Base-by-base conservation (phyloP, 1,284 basidiomycete species). In the Heterobasidion irregulare region DNA sequence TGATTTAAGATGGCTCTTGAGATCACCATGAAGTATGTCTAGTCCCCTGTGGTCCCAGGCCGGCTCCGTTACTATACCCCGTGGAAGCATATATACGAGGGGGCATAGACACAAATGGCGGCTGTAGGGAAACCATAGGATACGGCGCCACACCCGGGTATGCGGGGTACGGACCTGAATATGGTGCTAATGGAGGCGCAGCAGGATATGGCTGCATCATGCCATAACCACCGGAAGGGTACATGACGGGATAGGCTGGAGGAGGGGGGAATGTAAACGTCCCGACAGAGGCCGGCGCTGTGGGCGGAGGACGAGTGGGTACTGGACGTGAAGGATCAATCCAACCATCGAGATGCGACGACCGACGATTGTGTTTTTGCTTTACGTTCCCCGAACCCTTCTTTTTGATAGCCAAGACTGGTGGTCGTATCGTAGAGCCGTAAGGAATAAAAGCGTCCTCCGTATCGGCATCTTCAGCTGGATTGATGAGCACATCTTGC, bases 391-490 rank as follows among this genome's bases (percentile, higher is more conserved):
- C 46, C 3, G 16, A 16, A 32, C 12, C 46, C 18, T 47, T 47
- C 46, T 47, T 47, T 9, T 12, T 47, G n/a, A 16, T 3, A 32
- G 13, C 4, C 12, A 18, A 16, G 8, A 9, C 46, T 9, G 13
- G 16, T 16, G 43, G 43, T 16, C n/a, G 46, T 10, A 47, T 16
- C 13, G 46, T 47, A 10, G 46, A 41, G 38, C 38, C 38, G 38
- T 12, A 47, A 47, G 26, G 46, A 18, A 32, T 32, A 4, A 32
- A 12, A 10, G 26, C 46, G 46, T 47, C 46, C 46, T 47, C 46
- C 10, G 46, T 18, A 32, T 56, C 58, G 46, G 58, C 57, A 32
- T 59, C 58, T 33, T 59, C 57, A 6, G 46, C 18, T 13, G 19
- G 32, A 19, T 58, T 59, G 16, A 50, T 47, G 49, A 47, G 41